Percentiles rank a stretch among this genome's conserved stretches.
Conservation (phyloP, 129 eudicot species). For the Silybum marianum region DNA sequence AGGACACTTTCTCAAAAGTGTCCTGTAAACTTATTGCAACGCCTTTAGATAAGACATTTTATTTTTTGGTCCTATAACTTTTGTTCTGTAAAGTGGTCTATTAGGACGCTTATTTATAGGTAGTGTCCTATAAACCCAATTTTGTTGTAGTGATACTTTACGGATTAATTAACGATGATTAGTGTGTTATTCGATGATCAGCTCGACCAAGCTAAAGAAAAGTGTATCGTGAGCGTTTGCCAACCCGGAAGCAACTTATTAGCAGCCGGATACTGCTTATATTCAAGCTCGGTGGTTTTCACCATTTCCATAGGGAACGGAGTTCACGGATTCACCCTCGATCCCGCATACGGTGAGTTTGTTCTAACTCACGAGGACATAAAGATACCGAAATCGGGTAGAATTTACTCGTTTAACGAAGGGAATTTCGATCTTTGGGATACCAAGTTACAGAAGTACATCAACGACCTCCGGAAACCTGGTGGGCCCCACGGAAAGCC, state of each 20-base stretch:
- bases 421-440: conserved; percentile 84
- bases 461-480: conserved; percentile 69
- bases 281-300: conserved; percentile 87
- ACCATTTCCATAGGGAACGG: conserved; percentile 81
- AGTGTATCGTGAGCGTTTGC: conserved; percentile 83
- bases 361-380: conserved; percentile 82
- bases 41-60: too few species aligned
- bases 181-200: conserved; percentile 5
- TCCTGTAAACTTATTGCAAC: too few species aligned
- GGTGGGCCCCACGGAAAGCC: conserved; percentile 88
- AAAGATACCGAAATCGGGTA: conserved; percentile 73
- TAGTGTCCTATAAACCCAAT: too few species aligned
- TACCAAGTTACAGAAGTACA: conserved; percentile 67
- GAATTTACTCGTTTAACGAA: conserved; percentile 90
- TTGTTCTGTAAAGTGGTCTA: too few species aligned
- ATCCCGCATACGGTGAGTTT: conserved; percentile 85
- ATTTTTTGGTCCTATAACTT: too few species aligned
- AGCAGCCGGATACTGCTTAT: conserved; percentile 93
- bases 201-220: conserved; percentile 69
- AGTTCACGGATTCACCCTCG: conserved; percentile 75
- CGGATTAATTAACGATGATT: background rate
- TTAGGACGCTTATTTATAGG: too few species aligned
- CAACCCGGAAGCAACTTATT: conserved; percentile 89
- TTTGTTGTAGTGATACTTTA: too few species aligned
- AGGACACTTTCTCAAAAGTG: too few species aligned